Percentiles rank a stretch among this genome's conserved stretches.
phyloP scores from a whole-genome alignment of 2,329 filamentous ascomycete genomes.

The Fusarium sp. region DNA sequence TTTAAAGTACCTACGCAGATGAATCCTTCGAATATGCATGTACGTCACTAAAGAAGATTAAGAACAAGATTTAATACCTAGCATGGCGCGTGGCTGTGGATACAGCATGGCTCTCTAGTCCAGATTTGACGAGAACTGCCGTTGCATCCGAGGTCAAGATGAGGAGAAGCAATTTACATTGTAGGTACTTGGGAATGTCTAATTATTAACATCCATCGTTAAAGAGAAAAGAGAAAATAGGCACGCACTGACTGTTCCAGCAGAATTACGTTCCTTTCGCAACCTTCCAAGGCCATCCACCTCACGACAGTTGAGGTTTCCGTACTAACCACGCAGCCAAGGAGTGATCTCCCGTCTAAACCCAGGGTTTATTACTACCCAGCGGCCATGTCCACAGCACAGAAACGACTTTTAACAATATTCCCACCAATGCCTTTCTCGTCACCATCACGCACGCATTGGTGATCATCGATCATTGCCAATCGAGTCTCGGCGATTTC shows the following conservation, averaged over 20 bases:
- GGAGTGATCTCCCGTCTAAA: neutral
- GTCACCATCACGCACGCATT: neutral
- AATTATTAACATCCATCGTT: neutral
- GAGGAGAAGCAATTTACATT: conserved; percentile 2
- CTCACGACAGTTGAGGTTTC: neutral
- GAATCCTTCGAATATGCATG: conserved; percentile 13
- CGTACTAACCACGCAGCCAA: neutral
- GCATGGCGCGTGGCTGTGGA: conserved; percentile 29
- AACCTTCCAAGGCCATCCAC: neutral
- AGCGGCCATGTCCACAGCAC: neutral
- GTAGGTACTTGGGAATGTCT: neutral
- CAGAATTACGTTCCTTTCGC: neutral
- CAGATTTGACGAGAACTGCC: conserved; percentile 16
- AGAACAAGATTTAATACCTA: conserved; percentile 19
- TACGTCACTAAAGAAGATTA: conserved; percentile 20
- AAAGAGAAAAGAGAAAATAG: neutral
- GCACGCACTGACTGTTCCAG: neutral
- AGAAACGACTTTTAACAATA: neutral
- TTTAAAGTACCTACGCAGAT: neutral
- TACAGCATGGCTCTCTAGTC: neutral
- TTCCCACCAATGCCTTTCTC: neutral
- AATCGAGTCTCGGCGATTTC: neutral
- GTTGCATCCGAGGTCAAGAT: conserved; percentile 21
- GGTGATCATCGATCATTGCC: neutral
- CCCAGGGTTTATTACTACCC: neutral